These are phyloP conservation scores for Diaporthe australafricana DNA, from an alignment of 2,329 filamentous ascomycete species.

Conservation along the genomic window DNA sequence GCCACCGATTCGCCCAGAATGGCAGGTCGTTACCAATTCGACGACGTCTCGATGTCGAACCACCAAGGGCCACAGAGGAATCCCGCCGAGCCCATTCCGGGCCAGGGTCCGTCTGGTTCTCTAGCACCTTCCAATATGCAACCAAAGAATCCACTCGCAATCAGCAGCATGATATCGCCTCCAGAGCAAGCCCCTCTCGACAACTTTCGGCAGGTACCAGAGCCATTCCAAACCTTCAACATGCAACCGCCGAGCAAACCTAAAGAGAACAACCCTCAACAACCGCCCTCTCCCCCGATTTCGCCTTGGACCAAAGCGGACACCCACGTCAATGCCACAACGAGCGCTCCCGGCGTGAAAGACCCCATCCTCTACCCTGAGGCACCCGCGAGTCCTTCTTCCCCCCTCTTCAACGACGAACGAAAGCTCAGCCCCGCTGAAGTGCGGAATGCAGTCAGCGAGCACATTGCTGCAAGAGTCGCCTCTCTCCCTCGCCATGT, in stretches of 20 bases:
- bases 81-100: background rate
- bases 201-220: constrained; percentile 53
- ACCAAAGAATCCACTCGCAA: constrained; percentile 57
- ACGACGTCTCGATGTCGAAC: constrained; percentile 2
- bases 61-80: background rate
- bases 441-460: constrained; percentile 59
- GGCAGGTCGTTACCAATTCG: constrained; percentile 14
- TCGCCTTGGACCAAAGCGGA: constrained; percentile 61
- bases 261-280: constrained; percentile 39
- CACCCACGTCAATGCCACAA: constrained; percentile 46
- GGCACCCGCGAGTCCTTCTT: constrained; percentile 52
- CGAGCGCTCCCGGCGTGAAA: constrained; percentile 48
- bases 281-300: constrained; percentile 68
- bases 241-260: constrained; percentile 42
- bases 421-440: constrained; percentile 48
- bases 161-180: constrained; percentile 69
- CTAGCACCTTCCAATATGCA: constrained; percentile 26
- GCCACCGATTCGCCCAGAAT: constrained; percentile 4
- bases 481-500: constrained; percentile 42
- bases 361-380: constrained; percentile 73
- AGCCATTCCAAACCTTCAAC: constrained; percentile 38
- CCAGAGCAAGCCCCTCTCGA: constrained; percentile 66
- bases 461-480: constrained; percentile 60
- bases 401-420: constrained; percentile 61
- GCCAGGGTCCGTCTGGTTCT: background rate